These are phyloP conservation scores for Suillus paluster DNA, from an alignment of 768 basidiomycete species.

Conservation along the genomic window DNA sequence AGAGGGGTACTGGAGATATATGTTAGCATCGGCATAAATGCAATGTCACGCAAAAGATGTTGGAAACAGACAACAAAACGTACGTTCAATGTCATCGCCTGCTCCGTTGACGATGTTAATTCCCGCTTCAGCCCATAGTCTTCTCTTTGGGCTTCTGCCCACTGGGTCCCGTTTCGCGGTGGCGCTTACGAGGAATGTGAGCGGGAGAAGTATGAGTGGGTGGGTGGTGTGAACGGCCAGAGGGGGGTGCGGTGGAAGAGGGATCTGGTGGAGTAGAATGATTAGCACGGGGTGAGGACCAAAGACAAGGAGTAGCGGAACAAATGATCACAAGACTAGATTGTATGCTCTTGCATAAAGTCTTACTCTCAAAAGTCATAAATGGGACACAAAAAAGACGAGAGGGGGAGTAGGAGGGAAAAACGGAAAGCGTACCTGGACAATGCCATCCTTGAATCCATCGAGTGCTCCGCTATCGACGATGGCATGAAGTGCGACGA, in stretches of 20 bases:
- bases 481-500: conserved; percentile 65
- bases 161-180: too few relatives aligned
- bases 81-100: conserved; percentile 30
- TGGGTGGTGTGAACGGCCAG: conserved; percentile 66
- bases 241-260: conserved; percentile 44
- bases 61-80: conserved; percentile 16
- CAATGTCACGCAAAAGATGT: neutral
- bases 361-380: too few relatives aligned
- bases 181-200: too few relatives aligned
- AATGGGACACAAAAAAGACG: too few relatives aligned
- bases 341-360: too few relatives aligned
- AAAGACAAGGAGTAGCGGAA: neutral
- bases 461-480: conserved; percentile 62
- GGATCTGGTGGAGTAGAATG: conserved; percentile 24
- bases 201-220: too few relatives aligned
- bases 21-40: neutral
- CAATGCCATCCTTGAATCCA: conserved; percentile 41
- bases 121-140: too few relatives aligned
- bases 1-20: conserved; percentile 51
- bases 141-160: too few relatives aligned
- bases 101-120: conserved; percentile 35
- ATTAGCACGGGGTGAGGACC: neutral
- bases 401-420: too few relatives aligned
- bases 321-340: too few relatives aligned
- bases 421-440: conserved; percentile 46